A percentile compares a stretch with the other conserved stretches of the same genome.
Conservation (phyloP, 2,329 filamentous ascomycete species). For the Xylariomycetidae sp. region DNA sequence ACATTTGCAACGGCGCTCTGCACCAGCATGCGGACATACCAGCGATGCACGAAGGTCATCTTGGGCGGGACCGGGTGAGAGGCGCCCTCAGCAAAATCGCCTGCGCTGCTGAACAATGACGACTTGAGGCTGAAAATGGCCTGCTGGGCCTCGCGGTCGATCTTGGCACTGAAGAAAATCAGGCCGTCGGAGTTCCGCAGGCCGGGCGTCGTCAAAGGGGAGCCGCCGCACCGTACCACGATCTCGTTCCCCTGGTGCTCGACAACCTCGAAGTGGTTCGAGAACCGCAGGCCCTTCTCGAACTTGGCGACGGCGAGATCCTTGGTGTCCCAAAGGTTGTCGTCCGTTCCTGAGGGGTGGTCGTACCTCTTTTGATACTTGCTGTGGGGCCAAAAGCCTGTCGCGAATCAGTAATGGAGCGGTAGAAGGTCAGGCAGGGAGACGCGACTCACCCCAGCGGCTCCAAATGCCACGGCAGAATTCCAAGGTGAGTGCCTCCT, state of each 20-base stretch:
- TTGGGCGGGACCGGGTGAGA: conserved; percentile 19
- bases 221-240: conserved; percentile 13
- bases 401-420: too few species aligned
- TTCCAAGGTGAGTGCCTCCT: conserved; percentile 53
- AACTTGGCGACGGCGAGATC: conserved; percentile 24
- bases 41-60: conserved; percentile 22
- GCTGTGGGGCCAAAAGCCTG: conserved; percentile 42
- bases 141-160: conserved; percentile 23
- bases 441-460: conserved; percentile 59
- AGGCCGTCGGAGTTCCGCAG: conserved; percentile 26
- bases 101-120: conserved; percentile 24
- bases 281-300: conserved; percentile 23
- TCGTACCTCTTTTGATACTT: conserved; percentile 27
- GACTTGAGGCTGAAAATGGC: conserved; percentile 27
- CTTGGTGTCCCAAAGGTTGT: conserved; percentile 23
- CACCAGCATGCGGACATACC: conserved; percentile 26
- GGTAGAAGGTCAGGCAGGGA: too few species aligned
- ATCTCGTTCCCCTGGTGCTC: conserved; percentile 24
- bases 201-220: conserved; percentile 19
- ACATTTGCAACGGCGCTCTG: conserved; percentile 21
- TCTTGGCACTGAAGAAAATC: conserved; percentile 24
- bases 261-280: conserved; percentile 31
- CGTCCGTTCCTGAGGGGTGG: conserved; percentile 24
- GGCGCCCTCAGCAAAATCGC: conserved; percentile 12
- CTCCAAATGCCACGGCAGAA: conserved; percentile 67